Evolutionary conservation across 495 filamentous ascomycete genomes (phyloP), one percentile per base, ranked within the genome.

Genomic region (Echria macrotheca): DNA sequence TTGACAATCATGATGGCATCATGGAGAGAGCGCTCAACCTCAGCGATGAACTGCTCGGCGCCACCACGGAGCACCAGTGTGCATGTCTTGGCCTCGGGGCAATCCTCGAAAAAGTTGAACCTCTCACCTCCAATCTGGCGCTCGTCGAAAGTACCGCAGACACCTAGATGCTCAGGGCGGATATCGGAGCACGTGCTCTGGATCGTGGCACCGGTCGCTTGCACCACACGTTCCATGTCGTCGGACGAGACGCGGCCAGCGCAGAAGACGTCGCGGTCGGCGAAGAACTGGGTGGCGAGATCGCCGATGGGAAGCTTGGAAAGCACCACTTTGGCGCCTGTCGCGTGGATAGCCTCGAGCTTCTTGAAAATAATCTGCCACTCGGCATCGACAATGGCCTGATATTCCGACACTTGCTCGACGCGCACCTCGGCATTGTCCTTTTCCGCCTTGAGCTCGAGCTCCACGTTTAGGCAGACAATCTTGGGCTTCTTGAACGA

Each of bases 341-440:
- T 95, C 64, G 89, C 84, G 78, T 89, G 78, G 41, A 91, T 70
- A 22, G 91, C 89, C 70, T 98, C 91, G 58, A 97, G 83, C 78
- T 98, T 98, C 77, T 96, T 90, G 81, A 82, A 96, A 67, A 98
- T 98, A 64, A 98, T 98, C 71, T 95, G 87, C 93, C 93, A 98
- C 69, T 98, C 93, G 32, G 93, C 93, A 65, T 98, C 93, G 64
- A 98, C 93, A 59, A 98, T 95, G 40, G 93, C 93, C 72, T 98
- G 93, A 75, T 98, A 98, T 73, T 98, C 93, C 23, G 91, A 95
- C 49, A 98, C 93, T 63, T 97, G 93, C 70, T 96, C 93, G 38
- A 98, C 90, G 54, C 93, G 81, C 49, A 98, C 90, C 71, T 98
- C 93, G 39, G 93, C 93, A 59, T 98, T 98, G 73, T 98, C 93